A percentile compares a stretch with the other conserved stretches of the same genome.
These are phyloP conservation scores for Pyrenula massariospora DNA, from an alignment of 495 filamentous ascomycete genomes.

Conservation along the genomic window DNA sequence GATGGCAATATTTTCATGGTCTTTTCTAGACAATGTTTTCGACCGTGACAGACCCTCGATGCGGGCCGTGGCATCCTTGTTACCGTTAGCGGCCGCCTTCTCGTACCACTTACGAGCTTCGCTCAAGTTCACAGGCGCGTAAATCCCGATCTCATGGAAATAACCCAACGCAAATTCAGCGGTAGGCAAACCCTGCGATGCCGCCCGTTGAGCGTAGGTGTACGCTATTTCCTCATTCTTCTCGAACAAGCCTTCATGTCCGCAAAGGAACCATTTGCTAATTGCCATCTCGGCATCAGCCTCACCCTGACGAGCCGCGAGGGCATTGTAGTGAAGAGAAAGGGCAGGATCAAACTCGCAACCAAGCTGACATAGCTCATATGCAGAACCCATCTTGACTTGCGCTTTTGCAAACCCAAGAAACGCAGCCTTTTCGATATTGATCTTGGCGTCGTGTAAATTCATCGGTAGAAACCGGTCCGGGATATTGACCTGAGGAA, in stretches of 20 bases:
- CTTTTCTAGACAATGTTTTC: slow-evolving; percentile 75
- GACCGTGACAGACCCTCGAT: slow-evolving; percentile 79
- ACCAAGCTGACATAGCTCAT: slow-evolving; percentile 83
- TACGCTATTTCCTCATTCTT: slow-evolving; percentile 94
- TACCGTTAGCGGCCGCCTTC: slow-evolving; percentile 80
- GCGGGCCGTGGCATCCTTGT: slow-evolving; percentile 72
- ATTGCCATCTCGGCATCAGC: slow-evolving; percentile 91
- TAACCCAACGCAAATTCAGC: slow-evolving; percentile 97
- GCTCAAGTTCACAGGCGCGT: slow-evolving; percentile 65
- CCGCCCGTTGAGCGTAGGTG: slow-evolving; percentile 79
- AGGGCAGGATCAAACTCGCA: slow-evolving; percentile 91
- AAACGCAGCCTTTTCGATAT: slow-evolving; percentile 95
- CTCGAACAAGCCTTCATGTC: slow-evolving; percentile 77
- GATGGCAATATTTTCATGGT: slow-evolving; percentile 87
- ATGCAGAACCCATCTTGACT: slow-evolving; percentile 92
- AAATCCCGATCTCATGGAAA: slow-evolving; percentile 93
- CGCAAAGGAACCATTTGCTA: slow-evolving; percentile 97
- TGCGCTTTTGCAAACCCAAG: slow-evolving; percentile 95
- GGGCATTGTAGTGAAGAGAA: slow-evolving; percentile 89
- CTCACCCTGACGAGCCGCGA: slow-evolving; percentile 82
- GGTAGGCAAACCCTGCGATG: slow-evolving; percentile 66
- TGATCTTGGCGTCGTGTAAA: slow-evolving; percentile 60
- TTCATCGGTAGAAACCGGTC: slow-evolving; percentile 63
- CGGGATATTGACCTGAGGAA: slow-evolving; percentile 78
- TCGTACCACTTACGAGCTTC: slow-evolving; percentile 87